A percentile compares a stretch with the other conserved stretches of the same genome.
phyloP scores from a whole-genome alignment of 2,329 filamentous ascomycete genomes.

The Ceratocystis eucalypticola region DNA sequence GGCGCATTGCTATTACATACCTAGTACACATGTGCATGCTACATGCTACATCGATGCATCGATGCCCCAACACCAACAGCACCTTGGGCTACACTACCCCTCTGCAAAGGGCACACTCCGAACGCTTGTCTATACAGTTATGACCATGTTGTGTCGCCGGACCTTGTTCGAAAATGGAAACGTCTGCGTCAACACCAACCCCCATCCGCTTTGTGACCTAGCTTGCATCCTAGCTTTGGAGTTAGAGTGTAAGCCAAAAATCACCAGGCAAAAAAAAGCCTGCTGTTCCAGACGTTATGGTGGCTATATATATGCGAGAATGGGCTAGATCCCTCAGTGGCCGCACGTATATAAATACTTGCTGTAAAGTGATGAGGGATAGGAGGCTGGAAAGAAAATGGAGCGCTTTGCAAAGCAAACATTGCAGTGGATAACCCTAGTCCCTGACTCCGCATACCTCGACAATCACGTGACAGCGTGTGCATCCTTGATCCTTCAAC shows the following conservation, averaged over 20 bases:
- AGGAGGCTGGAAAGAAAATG: no score
- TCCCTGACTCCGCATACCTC: no score
- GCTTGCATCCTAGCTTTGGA: not conserved
- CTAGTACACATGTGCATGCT: not conserved
- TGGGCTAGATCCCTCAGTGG: not conserved
- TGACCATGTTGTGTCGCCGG: not conserved
- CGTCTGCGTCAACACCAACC: not conserved
- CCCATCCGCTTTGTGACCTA: constrained; percentile 20
- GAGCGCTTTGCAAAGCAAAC: no score
- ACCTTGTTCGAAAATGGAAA: not conserved
- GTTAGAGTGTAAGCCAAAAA: not conserved
- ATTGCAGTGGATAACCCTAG: no score
- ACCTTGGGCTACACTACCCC: not conserved
- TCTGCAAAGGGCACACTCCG: not conserved
- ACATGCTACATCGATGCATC: not conserved
- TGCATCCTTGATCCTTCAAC: no score
- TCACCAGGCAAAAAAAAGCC: not conserved
- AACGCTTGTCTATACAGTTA: not conserved
- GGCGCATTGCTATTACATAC: not conserved
- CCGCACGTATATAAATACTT: not conserved
- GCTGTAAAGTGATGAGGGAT: no score
- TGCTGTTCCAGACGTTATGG: not conserved
- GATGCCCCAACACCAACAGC: not conserved
- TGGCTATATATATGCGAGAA: not conserved
- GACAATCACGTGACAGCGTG: not conserved